phyloP scores from a whole-genome alignment of 192 early-diverging fungal species.

The Backusella mclennaniae region DNA sequence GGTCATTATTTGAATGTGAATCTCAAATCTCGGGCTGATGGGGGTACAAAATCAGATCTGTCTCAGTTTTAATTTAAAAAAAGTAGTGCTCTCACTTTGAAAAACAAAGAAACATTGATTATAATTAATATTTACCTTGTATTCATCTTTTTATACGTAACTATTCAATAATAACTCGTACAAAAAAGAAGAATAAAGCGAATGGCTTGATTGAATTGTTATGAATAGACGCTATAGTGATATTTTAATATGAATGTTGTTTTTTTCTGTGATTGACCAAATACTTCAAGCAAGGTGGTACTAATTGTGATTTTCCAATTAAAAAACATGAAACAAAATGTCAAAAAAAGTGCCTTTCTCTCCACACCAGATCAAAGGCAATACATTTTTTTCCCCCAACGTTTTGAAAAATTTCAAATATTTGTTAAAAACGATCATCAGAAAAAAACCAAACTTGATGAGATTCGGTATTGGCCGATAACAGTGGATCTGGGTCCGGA shows the following conservation, averaged over 20 bases:
- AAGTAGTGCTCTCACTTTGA: not conserved
- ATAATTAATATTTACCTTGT: not conserved
- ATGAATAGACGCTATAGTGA: not conserved
- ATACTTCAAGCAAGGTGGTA: not conserved
- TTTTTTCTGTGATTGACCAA: not conserved
- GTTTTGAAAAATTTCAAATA: too few species aligned
- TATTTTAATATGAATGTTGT: not conserved
- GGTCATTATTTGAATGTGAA: not conserved
- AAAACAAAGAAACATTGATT: not conserved
- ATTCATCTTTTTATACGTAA: not conserved
- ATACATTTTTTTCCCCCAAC: not conserved
- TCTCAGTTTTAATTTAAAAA: not conserved
- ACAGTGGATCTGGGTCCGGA: not conserved
- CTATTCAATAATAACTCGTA: not conserved
- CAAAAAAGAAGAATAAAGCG: not conserved
- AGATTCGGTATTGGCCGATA: not conserved
- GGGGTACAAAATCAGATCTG: not conserved
- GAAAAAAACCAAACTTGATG: not conserved
- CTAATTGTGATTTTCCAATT: not conserved
- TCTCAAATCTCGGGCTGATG: not conserved
- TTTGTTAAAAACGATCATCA: not conserved
- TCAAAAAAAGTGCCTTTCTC: not conserved
- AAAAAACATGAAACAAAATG: not conserved
- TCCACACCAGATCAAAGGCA: too few species aligned
- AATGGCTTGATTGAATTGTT: not conserved